Base-by-base conservation (phyloP, 345 rosid species). In the Kandelia obovata region DNA sequence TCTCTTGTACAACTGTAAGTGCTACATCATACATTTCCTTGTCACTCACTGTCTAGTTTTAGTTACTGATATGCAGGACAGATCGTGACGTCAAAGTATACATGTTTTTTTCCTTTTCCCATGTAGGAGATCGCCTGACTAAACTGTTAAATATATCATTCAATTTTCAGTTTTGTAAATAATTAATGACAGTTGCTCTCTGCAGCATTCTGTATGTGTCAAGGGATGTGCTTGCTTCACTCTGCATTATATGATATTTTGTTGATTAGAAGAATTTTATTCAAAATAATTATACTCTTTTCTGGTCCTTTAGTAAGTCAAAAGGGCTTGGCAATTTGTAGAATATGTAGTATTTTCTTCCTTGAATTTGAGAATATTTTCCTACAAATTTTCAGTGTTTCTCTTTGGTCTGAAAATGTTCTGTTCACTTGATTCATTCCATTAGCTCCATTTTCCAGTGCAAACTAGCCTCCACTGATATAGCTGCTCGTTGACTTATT, bases 1-100 rank as follows among this genome's bases (percentile, higher is more conserved):
- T 80, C 89, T 75, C 97, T 95, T 64, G 78, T 66, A 53, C 80
- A 67, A 64, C 72, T 95, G 99, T 95, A 90, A 89, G 98, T 85
- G 28, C 34, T 51, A 20, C 52, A 43, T 1, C 52, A 69, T 56
- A 67, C 62, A 21, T 59, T 46, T 11, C 69, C 31, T 21, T 61
- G 52, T 34, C 16, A 37, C 5, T 30, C 64, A 25, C 59, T 39
- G 34, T 47, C 58, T 34, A 8, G 27, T 43, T 20, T 10, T 53
- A 6, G 16, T 64, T 71, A 20, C 46, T 31, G 5, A 20, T 56
- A 53, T 47, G 43, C 7, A 53, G 62, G 15, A 20, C 34, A 61
- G 7, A 19, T 62, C 21, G 9, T 57, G 25, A 31, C 34, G 17
- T 60, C n/a, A 43, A 53, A 1, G 16, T 20, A 30, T 34, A 8